A percentile compares a stretch with the other conserved stretches of the same genome.
Evolutionary conservation across 2,329 filamentous ascomycete genomes (phyloP).

Genomic region (Hypomyces perniciosus): DNA sequence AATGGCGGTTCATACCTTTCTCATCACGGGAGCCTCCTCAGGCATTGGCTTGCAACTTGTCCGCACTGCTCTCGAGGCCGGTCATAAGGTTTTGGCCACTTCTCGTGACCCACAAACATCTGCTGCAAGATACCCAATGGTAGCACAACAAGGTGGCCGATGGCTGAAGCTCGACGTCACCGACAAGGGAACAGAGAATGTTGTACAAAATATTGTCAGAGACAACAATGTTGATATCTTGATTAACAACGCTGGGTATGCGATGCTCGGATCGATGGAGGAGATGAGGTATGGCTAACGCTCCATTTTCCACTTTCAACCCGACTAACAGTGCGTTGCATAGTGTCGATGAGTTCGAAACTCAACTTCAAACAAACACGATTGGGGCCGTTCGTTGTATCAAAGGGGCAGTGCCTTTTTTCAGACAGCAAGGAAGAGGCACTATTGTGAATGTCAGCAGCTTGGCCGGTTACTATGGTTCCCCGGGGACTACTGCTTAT

Average conservation of each 20-base stretch:
- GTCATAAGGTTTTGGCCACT: neutral
- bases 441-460: conserved; percentile 5
- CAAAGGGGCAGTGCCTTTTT: conserved; percentile 1
- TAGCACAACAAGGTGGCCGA: neutral
- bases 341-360: neutral
- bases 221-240: neutral
- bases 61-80: neutral
- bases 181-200: neutral
- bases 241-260: conserved; percentile 1
- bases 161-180: conserved; percentile 1
- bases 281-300: conserved; percentile 1
- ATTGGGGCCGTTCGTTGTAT: conserved; percentile 3
- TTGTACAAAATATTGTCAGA: neutral
- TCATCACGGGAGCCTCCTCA: conserved; percentile 1
- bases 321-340: neutral
- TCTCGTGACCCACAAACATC: neutral
- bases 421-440: neutral
- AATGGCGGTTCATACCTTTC: conserved; percentile 3
- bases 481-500: neutral
- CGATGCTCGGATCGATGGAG: conserved; percentile 1
- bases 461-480: neutral
- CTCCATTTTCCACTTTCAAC: neutral
- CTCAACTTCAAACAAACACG: conserved; percentile 1
- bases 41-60: conserved; percentile 5
- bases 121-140: neutral